Percentiles rank a stretch among this genome's conserved stretches.
Evolutionary conservation across 1,284 basidiomycete species (phyloP).

Genomic region (Tetrapyrgos nigripes): DNA sequence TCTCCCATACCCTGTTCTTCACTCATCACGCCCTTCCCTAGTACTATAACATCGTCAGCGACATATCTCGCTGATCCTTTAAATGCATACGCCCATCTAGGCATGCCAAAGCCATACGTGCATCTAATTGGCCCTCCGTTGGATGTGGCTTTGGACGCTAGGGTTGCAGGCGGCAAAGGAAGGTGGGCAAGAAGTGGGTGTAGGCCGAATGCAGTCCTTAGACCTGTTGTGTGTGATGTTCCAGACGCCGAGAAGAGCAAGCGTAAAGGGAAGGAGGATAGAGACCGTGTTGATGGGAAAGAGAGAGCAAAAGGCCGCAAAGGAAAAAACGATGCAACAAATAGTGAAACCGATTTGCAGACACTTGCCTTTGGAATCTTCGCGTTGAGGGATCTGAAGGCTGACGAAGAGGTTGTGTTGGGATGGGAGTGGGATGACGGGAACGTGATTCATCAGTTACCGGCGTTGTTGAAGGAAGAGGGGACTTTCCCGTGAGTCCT

Average conservation of each 20-base stretch:
- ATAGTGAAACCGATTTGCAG: conserved; percentile 20
- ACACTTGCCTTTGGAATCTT: conserved; percentile 85
- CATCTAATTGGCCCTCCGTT: conserved; percentile 84
- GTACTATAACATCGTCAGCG: conserved; percentile 64
- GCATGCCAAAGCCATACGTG: conserved; percentile 81
- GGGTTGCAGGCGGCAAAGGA: conserved; percentile 78
- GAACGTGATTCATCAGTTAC: conserved; percentile 85
- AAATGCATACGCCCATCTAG: conserved; percentile 74
- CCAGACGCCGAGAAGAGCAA: conserved; percentile 18
- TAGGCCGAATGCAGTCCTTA: conserved; percentile 87
- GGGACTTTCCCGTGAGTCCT: conserved; percentile 60
- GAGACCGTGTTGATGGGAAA: conserved; percentile 20
- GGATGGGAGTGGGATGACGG: conserved; percentile 98
- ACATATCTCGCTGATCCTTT: conserved; percentile 70
- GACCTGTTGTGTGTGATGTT: conserved; percentile 72
- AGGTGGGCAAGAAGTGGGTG: conserved; percentile 88
- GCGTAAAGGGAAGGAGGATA: conserved; percentile 9
- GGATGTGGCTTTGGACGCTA: conserved; percentile 83
- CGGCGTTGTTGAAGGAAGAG: conserved; percentile 68
- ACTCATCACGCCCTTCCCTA: conserved; percentile 63
- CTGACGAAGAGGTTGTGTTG: conserved; percentile 87
- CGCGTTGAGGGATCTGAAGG: conserved; percentile 77
- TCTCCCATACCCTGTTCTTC: conserved; percentile 51
- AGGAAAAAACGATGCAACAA: not conserved
- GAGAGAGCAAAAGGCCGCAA: conserved; percentile 6